Evolutionary conservation across 2,329 filamentous ascomycete species (phyloP).

Genomic region (Gnomoniopsis sp.): DNA sequence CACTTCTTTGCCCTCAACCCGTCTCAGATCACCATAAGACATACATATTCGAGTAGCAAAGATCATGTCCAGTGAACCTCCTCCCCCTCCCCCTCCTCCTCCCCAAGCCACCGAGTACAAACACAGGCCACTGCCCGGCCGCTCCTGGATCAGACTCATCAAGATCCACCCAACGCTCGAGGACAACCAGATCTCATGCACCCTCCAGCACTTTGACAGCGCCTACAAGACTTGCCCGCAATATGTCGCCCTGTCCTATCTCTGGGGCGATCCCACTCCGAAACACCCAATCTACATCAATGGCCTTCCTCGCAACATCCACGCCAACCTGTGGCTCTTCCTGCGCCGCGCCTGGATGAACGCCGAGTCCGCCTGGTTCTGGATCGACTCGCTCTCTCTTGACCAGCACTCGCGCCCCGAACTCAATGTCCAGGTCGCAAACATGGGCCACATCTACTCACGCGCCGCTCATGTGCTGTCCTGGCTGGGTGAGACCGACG

Average conservation of each 20-base stretch:
- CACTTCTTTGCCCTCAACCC: too few species aligned
- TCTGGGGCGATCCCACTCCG: slow-evolving; percentile 5
- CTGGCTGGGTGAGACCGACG: not conserved
- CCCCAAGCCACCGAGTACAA: not conserved
- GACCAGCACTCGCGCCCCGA: slow-evolving; percentile 3
- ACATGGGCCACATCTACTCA: slow-evolving; percentile 4
- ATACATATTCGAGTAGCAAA: too few species aligned
- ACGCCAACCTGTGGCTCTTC: slow-evolving; percentile 5
- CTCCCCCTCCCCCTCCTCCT: too few species aligned
- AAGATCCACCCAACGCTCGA: not conserved
- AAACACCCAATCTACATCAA: slow-evolving; percentile 1
- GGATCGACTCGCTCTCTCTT: slow-evolving; percentile 5
- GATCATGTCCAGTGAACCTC: not conserved
- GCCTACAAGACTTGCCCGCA: not conserved
- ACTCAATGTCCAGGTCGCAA: slow-evolving; percentile 1
- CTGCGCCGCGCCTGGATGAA: slow-evolving; percentile 2
- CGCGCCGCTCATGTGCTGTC: slow-evolving; percentile 3
- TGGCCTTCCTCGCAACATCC: not conserved
- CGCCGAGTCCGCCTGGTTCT: not conserved
- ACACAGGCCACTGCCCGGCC: not conserved
- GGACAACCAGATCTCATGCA: not conserved
- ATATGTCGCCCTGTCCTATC: slow-evolving; percentile 8
- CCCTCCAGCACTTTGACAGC: not conserved
- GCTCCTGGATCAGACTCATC: slow-evolving; percentile 2
- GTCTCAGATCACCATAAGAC: too few species aligned